Evolutionary conservation across 1,284 basidiomycete genomes (phyloP).

Genomic region (Heterobasidion parviporum): DNA sequence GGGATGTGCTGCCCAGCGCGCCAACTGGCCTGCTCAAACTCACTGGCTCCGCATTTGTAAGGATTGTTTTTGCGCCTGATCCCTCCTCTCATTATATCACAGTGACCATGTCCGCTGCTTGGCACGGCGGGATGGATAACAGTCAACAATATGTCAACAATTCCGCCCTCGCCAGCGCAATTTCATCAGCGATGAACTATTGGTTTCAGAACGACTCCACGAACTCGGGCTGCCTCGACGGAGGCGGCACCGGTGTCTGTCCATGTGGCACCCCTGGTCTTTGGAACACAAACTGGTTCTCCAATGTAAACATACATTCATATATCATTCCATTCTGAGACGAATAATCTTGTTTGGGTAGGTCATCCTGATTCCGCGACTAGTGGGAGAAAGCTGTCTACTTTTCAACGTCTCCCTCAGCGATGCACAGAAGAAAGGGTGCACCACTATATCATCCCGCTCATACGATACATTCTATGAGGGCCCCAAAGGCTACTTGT

Average conservation of each 20-base stretch:
- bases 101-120: conserved; percentile 44
- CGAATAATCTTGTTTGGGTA: conserved; percentile 34
- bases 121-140: conserved; percentile 39
- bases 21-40: conserved; percentile 58
- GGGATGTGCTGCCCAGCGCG: conserved; percentile 48
- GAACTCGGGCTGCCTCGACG: conserved; percentile 39
- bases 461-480: conserved; percentile 41
- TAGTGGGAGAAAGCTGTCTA: conserved; percentile 49
- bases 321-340: neutral
- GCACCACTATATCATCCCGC: conserved; percentile 42
- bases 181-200: conserved; percentile 45
- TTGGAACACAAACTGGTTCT: conserved; percentile 69
- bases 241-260: conserved; percentile 39
- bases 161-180: conserved; percentile 28
- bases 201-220: conserved; percentile 60
- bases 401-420: conserved; percentile 41
- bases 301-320: conserved; percentile 29
- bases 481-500: conserved; percentile 35
- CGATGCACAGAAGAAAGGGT: conserved; percentile 32
- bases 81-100: neutral
- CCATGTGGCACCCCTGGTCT: conserved; percentile 47
- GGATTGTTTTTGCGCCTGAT: conserved; percentile 9
- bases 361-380: conserved; percentile 52
- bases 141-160: conserved; percentile 32
- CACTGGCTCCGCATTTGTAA: conserved; percentile 55